Evolutionary conservation across 2,329 filamentous ascomycete genomes (phyloP).

Genomic region (Colletotrichum sublineola): DNA sequence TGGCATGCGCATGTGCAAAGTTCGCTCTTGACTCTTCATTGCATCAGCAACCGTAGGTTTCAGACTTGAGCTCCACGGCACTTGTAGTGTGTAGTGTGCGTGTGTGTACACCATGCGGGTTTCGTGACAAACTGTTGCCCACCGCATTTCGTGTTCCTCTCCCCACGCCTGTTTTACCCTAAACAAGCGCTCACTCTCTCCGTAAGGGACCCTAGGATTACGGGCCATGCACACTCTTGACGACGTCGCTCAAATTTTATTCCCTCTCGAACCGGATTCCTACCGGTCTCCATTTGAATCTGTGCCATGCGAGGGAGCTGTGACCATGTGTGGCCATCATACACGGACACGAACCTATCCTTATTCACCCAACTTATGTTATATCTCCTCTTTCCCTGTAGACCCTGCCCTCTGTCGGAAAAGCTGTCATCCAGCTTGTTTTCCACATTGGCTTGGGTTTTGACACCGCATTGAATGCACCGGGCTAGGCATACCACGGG

Average conservation of each 20-base stretch:
- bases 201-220: constrained; percentile 27
- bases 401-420: constrained; percentile 24
- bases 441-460: constrained; percentile 25
- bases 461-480: constrained; percentile 46
- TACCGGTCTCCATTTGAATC: constrained; percentile 25
- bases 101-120: constrained; percentile 45
- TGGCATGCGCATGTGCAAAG: constrained; percentile 13
- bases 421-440: constrained; percentile 32
- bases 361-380: constrained; percentile 18
- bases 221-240: constrained; percentile 38
- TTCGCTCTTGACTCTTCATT: constrained; percentile 34
- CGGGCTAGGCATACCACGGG: constrained; percentile 46
- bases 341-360: constrained; percentile 37
- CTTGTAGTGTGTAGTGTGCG: not conserved
- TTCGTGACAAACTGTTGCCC: constrained; percentile 49
- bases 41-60: constrained; percentile 41
- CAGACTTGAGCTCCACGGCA: constrained; percentile 39
- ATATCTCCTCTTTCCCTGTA: constrained; percentile 23
- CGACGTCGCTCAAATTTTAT: constrained; percentile 16
- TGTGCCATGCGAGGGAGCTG: constrained; percentile 31
- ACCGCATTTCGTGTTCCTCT: constrained; percentile 46
- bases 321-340: constrained; percentile 35
- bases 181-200: constrained; percentile 25
- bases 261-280: constrained; percentile 22
- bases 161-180: constrained; percentile 43